Evolutionary conservation across 768 basidiomycete genomes (phyloP).

Genomic region (Floccularia luteovirens): DNA sequence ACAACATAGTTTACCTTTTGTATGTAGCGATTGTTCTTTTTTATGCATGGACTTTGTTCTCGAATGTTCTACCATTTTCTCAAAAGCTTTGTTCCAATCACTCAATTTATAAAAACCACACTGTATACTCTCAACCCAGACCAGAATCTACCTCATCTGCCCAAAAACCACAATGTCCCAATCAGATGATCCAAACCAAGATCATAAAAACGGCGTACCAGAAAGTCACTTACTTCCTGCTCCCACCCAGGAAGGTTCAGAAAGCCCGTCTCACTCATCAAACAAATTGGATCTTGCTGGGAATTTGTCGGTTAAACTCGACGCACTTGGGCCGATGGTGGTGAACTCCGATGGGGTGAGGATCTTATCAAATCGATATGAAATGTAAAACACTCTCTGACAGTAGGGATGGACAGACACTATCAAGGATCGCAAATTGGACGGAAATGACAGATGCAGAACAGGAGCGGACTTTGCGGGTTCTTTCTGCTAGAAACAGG

Average conservation of each 20-base stretch:
- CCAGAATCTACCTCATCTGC: too few species aligned
- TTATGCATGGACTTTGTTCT: too few species aligned
- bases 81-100: too few species aligned
- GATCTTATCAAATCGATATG: slow-evolving; percentile 4
- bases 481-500: slow-evolving; percentile 48
- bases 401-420: slow-evolving; percentile 30
- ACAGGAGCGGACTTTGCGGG: slow-evolving; percentile 45
- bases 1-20: too few species aligned
- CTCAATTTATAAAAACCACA: too few species aligned
- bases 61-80: too few species aligned
- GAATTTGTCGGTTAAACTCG: slow-evolving; percentile 36
- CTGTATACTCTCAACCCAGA: too few species aligned
- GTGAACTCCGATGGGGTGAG: slow-evolving; percentile 61
- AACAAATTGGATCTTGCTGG: slow-evolving; percentile 4
- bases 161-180: too few species aligned
- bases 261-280: background rate
- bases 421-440: slow-evolving; percentile 66
- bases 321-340: slow-evolving; percentile 59
- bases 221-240: background rate
- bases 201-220: background rate
- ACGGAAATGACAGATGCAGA: slow-evolving; percentile 46
- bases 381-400: background rate
- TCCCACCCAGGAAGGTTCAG: too few species aligned
- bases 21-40: too few species aligned
- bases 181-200: background rate